These are phyloP conservation scores for Neurospora tetraspora DNA, from an alignment of 495 filamentous ascomycete species.

Conservation along the genomic window DNA sequence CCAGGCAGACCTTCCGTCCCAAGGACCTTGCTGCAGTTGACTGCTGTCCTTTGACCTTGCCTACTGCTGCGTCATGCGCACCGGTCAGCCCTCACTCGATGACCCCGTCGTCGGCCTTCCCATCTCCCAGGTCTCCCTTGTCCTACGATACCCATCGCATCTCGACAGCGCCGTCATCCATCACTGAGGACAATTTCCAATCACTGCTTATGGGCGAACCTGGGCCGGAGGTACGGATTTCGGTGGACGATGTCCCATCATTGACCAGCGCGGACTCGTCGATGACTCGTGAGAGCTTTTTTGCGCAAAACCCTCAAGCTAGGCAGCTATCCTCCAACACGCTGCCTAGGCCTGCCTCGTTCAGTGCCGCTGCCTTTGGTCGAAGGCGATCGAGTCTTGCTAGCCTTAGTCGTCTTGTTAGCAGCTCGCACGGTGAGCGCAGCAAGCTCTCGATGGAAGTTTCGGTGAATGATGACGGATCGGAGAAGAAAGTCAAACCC, in stretches of 20 bases:
- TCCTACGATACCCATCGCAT: slow-evolving; percentile 62
- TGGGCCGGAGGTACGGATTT: slow-evolving; percentile 56
- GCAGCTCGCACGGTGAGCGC: slow-evolving; percentile 63
- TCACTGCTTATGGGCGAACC: slow-evolving; percentile 52
- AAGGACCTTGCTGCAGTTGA: slow-evolving; percentile 46
- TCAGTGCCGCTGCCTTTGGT: slow-evolving; percentile 54
- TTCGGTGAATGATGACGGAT: slow-evolving; percentile 33
- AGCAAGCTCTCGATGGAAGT: slow-evolving; percentile 74
- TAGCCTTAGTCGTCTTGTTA: slow-evolving; percentile 75
- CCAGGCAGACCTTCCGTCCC: slow-evolving; percentile 42
- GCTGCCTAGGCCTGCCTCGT: slow-evolving; percentile 51
- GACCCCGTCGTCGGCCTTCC: slow-evolving; percentile 44
- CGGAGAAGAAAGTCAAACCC: slow-evolving; percentile 52
- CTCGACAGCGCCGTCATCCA: slow-evolving; percentile 60
- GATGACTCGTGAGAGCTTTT: slow-evolving; percentile 56
- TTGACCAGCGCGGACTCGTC: slow-evolving; percentile 80
- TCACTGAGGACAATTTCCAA: slow-evolving; percentile 57
- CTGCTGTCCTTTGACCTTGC: slow-evolving; percentile 34
- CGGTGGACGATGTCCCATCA: slow-evolving; percentile 80
- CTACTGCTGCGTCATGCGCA: slow-evolving; percentile 30
- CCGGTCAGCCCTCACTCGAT: slow-evolving; percentile 44
- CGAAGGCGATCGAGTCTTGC: slow-evolving; percentile 77
- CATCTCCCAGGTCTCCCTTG: slow-evolving; percentile 47
- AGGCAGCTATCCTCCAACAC: slow-evolving; percentile 24
- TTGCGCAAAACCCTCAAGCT: slow-evolving; percentile 23